Conservation (phyloP, 1,139 yeast species). For the Blastobotrys serpentis region DNA sequence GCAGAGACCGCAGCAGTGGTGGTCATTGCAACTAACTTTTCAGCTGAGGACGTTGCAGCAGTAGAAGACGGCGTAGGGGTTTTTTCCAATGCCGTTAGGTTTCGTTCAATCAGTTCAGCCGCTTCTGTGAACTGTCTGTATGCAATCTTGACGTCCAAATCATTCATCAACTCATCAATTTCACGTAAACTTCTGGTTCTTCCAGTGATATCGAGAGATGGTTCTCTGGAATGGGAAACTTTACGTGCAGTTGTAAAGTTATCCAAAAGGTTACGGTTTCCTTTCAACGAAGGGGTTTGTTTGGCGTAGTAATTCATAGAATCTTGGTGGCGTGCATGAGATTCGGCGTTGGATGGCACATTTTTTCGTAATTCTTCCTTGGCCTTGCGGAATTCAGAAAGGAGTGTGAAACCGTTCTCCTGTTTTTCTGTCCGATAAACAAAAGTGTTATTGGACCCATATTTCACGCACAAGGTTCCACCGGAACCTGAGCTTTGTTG, state of each 20-base stretch:
- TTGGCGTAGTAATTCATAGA: constrained; percentile 47
- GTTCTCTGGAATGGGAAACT: constrained; percentile 15
- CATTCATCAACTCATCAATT: constrained; percentile 63
- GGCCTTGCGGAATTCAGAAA: constrained; percentile 62
- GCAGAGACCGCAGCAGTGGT: constrained; percentile 22
- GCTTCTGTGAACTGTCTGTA: constrained; percentile 58
- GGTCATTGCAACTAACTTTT: constrained; percentile 18
- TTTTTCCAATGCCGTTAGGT: constrained; percentile 18
- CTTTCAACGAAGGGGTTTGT: constrained; percentile 21
- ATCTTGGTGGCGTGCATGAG: constrained; percentile 39
- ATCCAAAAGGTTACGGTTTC: constrained; percentile 16
- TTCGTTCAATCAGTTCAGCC: constrained; percentile 48
- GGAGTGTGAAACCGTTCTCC: constrained; percentile 57
- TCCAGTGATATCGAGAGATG: constrained; percentile 17
- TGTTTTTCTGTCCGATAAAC: constrained; percentile 65
- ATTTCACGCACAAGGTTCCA: constrained; percentile 38
- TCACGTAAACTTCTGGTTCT: constrained; percentile 43
- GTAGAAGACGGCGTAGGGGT: constrained; percentile 2
- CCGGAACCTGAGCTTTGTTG: constrained; percentile 13
- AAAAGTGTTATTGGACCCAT: constrained; percentile 48
- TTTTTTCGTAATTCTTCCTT: constrained; percentile 54
- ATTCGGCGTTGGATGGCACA: constrained; percentile 30
- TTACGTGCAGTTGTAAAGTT: constrained; percentile 15
- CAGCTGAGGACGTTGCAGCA: constrained; percentile 12
- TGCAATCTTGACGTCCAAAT: constrained; percentile 63